These are phyloP conservation scores for Brettanomyces naardenensis DNA, from an alignment of 805 yeast species.

Conservation along the genomic window DNA sequence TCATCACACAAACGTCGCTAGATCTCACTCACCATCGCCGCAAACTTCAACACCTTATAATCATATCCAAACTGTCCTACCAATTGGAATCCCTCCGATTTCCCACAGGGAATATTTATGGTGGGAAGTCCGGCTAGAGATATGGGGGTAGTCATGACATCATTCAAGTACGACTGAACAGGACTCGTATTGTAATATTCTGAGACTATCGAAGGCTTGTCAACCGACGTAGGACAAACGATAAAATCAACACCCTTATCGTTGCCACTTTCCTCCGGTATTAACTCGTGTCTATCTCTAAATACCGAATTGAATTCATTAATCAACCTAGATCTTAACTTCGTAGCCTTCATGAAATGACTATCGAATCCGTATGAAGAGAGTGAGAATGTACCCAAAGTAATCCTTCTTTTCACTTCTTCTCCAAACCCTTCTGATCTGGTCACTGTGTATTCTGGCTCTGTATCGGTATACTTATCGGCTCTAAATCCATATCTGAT, in stretches of 20 bases:
- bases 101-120: conserved; percentile 56
- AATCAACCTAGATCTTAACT: conserved; percentile 51
- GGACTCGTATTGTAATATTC: conserved; percentile 24
- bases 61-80: conserved; percentile 88
- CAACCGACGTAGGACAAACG: conserved; percentile 62
- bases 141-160: conserved; percentile 81
- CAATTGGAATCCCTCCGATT: conserved; percentile 65
- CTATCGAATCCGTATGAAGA: conserved; percentile 66
- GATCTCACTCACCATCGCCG: conserved; percentile 10
- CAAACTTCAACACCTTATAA: conserved; percentile 39
- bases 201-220: conserved; percentile 37
- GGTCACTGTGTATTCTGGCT: conserved; percentile 41
- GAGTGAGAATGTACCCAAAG: conserved; percentile 80
- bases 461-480: conserved; percentile 21
- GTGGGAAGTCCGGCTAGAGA: conserved; percentile 91
- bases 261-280: conserved; percentile 6
- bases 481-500: conserved; percentile 68
- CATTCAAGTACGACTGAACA: conserved; percentile 66
- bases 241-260: conserved; percentile 54
- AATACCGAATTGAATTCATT: conserved; percentile 63
- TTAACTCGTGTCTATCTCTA: conserved; percentile 36
- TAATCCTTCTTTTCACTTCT: conserved; percentile 77
- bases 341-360: conserved; percentile 71
- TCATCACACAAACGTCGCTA: not conserved
- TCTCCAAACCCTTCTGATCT: conserved; percentile 63